These are phyloP conservation scores for Cryphonectria japonica DNA, from an alignment of 2,329 filamentous ascomycete species.

Conservation along the genomic window DNA sequence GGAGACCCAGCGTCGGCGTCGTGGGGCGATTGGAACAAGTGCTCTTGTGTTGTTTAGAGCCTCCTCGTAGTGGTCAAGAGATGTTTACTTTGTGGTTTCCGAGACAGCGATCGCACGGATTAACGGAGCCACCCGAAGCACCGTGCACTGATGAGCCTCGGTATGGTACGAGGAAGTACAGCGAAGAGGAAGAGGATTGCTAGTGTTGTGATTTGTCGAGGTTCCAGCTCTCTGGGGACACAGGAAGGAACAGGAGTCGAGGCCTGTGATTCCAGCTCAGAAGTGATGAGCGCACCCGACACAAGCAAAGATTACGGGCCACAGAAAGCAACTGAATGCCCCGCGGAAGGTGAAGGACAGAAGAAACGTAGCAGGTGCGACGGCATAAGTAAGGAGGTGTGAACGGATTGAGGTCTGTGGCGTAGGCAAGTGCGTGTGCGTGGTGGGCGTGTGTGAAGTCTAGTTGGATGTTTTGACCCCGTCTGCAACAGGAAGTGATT, in stretches of 20 bases:
- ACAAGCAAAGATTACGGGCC: neutral
- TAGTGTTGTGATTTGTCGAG: neutral
- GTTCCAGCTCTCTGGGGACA: neutral
- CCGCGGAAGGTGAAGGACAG: neutral
- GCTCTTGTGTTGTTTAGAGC: slow-evolving; percentile 2
- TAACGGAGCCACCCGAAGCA: neutral
- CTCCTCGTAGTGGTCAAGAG: neutral
- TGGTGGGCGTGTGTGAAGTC: slow-evolving; percentile 2
- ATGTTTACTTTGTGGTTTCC: neutral
- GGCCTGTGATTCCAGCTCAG: neutral
- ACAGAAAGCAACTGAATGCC: neutral
- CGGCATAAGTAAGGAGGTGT: neutral
- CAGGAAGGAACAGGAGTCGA: neutral
- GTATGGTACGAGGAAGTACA: neutral
- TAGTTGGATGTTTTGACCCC: slow-evolving; percentile 15
- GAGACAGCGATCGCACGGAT: neutral
- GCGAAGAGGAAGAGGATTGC: neutral
- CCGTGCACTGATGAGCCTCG: neutral
- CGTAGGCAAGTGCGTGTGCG: neutral
- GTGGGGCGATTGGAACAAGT: neutral
- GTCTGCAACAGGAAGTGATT: slow-evolving; percentile 16
- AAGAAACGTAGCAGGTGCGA: neutral
- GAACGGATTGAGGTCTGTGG: neutral
- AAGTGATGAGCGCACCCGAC: neutral
- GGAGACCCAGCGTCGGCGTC: neutral